These are phyloP conservation scores for Phytophthora pisi DNA, from an alignment of 352 stramenopile species.

Conservation along the genomic window DNA sequence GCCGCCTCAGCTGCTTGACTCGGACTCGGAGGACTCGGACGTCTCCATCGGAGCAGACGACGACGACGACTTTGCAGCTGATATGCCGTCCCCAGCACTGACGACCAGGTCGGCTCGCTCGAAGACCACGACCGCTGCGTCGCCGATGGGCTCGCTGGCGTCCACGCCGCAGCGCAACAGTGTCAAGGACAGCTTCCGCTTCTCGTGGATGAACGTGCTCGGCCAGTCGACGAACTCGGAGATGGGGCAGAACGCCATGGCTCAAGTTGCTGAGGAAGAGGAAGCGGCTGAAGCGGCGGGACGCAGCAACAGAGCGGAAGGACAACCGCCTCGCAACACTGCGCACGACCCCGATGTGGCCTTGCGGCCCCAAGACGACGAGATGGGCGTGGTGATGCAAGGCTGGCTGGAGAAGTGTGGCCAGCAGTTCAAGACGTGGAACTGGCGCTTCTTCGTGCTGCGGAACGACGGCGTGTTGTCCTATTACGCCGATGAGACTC, in stretches of 20 bases:
- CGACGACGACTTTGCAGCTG: constrained; percentile 21
- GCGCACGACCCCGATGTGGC: constrained; percentile 45
- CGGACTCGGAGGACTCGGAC: constrained; percentile 36
- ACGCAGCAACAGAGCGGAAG: background rate
- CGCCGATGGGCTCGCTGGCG: constrained; percentile 9
- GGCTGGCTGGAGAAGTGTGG: constrained; percentile 90
- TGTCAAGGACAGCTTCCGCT: constrained; percentile 53
- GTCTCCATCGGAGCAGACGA: constrained; percentile 39
- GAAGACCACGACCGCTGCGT: constrained; percentile 13
- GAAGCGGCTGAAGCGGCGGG: constrained; percentile 11
- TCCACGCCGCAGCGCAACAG: constrained; percentile 36
- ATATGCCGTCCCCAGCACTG: constrained; percentile 9
- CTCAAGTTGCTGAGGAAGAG: constrained; percentile 33
- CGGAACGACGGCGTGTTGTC: constrained; percentile 79
- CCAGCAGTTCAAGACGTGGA: constrained; percentile 91
- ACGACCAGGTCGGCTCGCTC: constrained; percentile 3
- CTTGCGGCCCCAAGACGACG: constrained; percentile 48
- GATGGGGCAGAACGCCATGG: constrained; percentile 30
- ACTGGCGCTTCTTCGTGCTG: constrained; percentile 89
- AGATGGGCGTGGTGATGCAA: constrained; percentile 80
- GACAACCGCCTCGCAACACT: constrained; percentile 12
- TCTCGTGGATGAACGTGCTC: constrained; percentile 68
- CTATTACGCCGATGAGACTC: constrained; percentile 80
- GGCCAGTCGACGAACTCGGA: constrained; percentile 58
- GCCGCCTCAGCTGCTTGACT: constrained; percentile 14